phyloP scores from a whole-genome alignment of 495 filamentous ascomycete genomes.

The Niebla homalea region DNA sequence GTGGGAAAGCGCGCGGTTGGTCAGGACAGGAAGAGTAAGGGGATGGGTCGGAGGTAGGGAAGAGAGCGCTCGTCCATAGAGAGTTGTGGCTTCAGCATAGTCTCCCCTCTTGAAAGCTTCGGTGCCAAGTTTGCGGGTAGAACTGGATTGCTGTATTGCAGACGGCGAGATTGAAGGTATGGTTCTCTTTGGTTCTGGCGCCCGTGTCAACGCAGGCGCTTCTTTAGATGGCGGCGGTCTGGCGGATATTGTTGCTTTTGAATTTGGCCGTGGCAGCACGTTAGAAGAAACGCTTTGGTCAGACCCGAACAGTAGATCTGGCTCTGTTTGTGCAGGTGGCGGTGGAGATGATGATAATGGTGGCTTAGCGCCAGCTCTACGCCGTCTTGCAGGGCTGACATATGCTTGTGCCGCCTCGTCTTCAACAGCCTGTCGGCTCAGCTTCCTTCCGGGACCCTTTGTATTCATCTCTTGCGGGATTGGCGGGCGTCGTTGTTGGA shows the following conservation, averaged over 20 bases:
- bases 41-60: constrained; percentile 71
- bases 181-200: constrained; percentile 41
- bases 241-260: constrained; percentile 31
- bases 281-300: constrained; percentile 26
- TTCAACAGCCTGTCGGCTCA: constrained; percentile 61
- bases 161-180: constrained; percentile 55
- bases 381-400: constrained; percentile 74
- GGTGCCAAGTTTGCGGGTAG: constrained; percentile 65
- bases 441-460: constrained; percentile 41
- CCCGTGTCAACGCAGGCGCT: constrained; percentile 26
- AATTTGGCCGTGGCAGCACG: constrained; percentile 16
- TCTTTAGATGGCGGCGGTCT: constrained; percentile 20
- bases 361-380: constrained; percentile 42
- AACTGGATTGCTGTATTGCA: constrained; percentile 56
- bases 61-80: constrained; percentile 63
- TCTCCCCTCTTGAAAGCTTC: constrained; percentile 89
- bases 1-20: constrained; percentile 81
- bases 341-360: constrained; percentile 3
- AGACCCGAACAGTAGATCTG: constrained; percentile 44
- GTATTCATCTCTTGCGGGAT: background rate
- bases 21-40: constrained; percentile 69
- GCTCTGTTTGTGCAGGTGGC: constrained; percentile 28
- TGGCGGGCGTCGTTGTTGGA: constrained; percentile 8
- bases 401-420: constrained; percentile 78
- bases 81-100: constrained; percentile 69